Evolutionary conservation across 2,329 filamentous ascomycete genomes (phyloP), one percentile per base, ranked within the genome.

Genomic region (Pyrenophora graminea): DNA sequence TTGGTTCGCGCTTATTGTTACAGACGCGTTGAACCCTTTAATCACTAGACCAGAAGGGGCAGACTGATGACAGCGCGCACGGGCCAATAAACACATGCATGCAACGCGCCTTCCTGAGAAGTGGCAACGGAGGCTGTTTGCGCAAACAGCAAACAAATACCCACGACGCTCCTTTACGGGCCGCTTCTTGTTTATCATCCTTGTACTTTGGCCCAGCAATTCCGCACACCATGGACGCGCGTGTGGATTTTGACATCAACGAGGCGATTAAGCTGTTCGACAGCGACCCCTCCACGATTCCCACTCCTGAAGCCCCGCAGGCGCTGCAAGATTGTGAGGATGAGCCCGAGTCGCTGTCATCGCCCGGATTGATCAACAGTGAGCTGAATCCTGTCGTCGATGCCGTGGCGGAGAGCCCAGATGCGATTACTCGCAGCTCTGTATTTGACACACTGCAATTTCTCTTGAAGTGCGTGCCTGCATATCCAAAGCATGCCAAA

Each of bases 241-340:
- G 76, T 58, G 83, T 91, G 72, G 83, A 87, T 69, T 99, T 99
- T 78, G 90, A 97, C 74, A 90, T 99, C 76, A 96, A 97, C 74
- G 89, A 96, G 79, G 91, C 91, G 61, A 88, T 97, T 74, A 97
- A 96, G 81, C 85, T 90, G 73, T 99, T 97, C 77, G 90, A 97
- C 83, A 95, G 91, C 76, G 93, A 97, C 73, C 93, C 94, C 7
- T 80, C 86, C 39, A 84, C 85, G 33, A 89, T 97, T 48, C 80
- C 88, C 6, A 97, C 92, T 2, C 87, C 89, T 37, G 93, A 97
- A 73, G 94, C 92, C 48, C 89, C 94, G 63, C 76, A 86, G 38
- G 84, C 88, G 53, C 84, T 99, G 17, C 82, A 91, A 64, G 93
- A 97, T 71, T 95, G 90, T 82, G 94, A 97, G 78, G 89, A 89